A percentile compares a stretch with the other conserved stretches of the same genome.
phyloP scores from a whole-genome alignment of 2,329 filamentous ascomycete genomes.

The Hymenoscyphus linearis region DNA sequence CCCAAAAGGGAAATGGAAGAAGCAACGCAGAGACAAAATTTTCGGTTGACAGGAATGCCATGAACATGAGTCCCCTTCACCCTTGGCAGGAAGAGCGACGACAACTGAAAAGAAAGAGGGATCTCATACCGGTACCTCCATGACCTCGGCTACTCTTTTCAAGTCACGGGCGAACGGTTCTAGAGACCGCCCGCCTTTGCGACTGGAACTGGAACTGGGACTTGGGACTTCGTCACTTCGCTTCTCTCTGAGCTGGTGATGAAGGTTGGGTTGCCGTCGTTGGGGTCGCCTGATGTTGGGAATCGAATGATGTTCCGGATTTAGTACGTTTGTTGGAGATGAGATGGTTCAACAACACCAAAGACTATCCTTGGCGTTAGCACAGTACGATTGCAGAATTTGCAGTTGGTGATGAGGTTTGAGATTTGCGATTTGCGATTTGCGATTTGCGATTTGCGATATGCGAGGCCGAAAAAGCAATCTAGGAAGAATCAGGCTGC shows the following conservation, averaged over 20 bases:
- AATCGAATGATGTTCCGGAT: neutral
- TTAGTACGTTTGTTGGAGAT: neutral
- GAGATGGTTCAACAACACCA: slow-evolving; percentile 1
- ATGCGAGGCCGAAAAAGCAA: neutral
- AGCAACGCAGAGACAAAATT: neutral
- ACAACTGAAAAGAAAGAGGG: neutral
- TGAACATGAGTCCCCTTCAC: neutral
- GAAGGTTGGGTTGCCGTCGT: neutral
- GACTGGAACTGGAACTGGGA: neutral
- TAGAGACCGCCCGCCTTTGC: neutral
- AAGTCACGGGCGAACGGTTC: neutral
- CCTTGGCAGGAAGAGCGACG: neutral
- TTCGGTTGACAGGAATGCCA: neutral
- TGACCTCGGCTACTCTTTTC: neutral
- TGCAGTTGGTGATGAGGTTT: neutral
- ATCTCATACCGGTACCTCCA: slow-evolving; percentile 3
- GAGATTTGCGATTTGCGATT: neutral
- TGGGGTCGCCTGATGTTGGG: neutral
- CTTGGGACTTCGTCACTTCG: no score
- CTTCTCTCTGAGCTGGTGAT: neutral
- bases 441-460: neutral
- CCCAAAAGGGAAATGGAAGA: neutral
- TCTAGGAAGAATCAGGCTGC: neutral
- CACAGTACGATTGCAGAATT: neutral
- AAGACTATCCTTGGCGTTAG: neutral